These are phyloP conservation scores for Bipolaris sorokiniana DNA, from an alignment of 2,329 filamentous ascomycete species.

Conservation along the genomic window DNA sequence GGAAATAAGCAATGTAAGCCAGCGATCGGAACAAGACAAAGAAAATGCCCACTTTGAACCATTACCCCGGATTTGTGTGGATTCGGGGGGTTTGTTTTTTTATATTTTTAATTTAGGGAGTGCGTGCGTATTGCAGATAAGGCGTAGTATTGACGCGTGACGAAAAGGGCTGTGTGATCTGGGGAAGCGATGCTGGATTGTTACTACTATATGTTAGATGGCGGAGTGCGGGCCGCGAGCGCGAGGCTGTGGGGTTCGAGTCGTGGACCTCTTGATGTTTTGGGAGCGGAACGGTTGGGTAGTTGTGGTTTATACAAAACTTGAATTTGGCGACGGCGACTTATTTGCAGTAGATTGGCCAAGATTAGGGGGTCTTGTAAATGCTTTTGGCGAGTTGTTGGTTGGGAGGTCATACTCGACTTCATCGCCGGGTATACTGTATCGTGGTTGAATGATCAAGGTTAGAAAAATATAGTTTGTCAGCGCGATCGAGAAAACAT, in stretches of 20 bases:
- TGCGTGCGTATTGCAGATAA: not conserved
- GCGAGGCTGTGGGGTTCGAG: not conserved
- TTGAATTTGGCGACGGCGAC: no score
- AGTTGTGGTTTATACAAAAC: not conserved
- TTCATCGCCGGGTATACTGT: no score
- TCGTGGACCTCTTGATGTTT: not conserved
- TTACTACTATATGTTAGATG: constrained; percentile 33
- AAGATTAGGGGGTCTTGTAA: no score
- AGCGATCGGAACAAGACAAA: not conserved
- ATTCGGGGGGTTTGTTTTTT: not conserved
- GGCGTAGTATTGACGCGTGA: not conserved
- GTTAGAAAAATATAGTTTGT: not conserved
- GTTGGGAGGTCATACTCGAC: no score
- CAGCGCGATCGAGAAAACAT: not conserved
- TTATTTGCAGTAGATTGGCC: no score
- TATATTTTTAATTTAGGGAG: not conserved
- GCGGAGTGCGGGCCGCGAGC: constrained; percentile 7
- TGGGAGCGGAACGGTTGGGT: not conserved
- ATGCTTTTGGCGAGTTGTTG: no score
- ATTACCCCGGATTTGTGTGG: no score
- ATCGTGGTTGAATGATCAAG: not conserved
- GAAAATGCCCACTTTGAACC: not conserved
- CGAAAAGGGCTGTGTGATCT: not conserved
- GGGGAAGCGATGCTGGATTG: constrained; percentile 11
- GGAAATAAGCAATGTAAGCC: not conserved